phyloP scores from a whole-genome alignment of 139 green algal genomes.

The Picochlorum sp. region DNA sequence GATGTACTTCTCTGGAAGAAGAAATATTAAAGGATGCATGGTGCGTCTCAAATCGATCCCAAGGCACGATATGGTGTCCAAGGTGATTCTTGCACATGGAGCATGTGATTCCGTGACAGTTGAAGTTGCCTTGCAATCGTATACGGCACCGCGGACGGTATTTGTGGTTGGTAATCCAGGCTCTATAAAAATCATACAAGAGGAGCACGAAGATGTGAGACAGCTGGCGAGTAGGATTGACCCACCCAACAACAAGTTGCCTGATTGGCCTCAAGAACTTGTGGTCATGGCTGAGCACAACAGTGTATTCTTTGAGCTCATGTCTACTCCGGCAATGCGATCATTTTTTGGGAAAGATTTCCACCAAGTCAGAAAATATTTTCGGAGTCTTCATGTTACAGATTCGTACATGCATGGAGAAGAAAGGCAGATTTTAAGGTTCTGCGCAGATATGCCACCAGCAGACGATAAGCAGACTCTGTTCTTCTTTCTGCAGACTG shows the following conservation, averaged over 20 bases:
- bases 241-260: not conserved
- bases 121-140: constrained; percentile 31
- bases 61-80: constrained; percentile 15
- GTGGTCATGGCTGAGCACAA: not conserved
- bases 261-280: not conserved
- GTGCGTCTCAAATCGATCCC: constrained; percentile 4
- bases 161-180: constrained; percentile 12
- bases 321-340: constrained; percentile 7
- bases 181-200: constrained; percentile 5
- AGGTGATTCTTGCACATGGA: not conserved
- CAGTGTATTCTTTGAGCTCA: not conserved
- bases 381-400: constrained; percentile 14
- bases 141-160: constrained; percentile 20
- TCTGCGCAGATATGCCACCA: constrained; percentile 21
- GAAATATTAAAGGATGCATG: constrained; percentile 15
- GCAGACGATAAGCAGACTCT: not conserved
- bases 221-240: constrained; percentile 7
- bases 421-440: constrained; percentile 2
- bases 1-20: constrained; percentile 14
- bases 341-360: constrained; percentile 6
- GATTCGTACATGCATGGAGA: constrained; percentile 19
- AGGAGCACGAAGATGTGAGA: constrained; percentile 8
- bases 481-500: not conserved
- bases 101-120: constrained; percentile 14
- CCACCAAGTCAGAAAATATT: constrained; percentile 6